Conservation (phyloP, 1,139 yeast genomes). For the Hanseniaspora gamundiae region DNA sequence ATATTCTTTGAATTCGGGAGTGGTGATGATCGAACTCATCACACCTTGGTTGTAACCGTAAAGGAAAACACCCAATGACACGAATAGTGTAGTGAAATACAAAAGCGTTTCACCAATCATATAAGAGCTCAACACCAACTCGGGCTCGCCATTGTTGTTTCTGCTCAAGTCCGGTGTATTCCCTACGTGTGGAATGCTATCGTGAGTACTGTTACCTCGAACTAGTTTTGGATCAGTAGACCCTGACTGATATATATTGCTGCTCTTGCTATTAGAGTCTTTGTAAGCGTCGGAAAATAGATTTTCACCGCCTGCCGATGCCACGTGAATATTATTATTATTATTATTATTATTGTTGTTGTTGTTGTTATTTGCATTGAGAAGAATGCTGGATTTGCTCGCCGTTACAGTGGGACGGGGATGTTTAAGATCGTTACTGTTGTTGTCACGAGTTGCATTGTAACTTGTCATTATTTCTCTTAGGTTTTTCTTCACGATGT, state of each 20-base stretch:
- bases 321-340: slow-evolving; percentile 6
- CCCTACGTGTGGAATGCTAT: background rate
- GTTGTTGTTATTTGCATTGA: no score
- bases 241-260: no score
- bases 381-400: no score
- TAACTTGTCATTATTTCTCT: no score
- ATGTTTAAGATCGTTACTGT: no score
- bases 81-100: slow-evolving; percentile 73
- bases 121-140: slow-evolving; percentile 11
- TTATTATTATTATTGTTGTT: no score
- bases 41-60: slow-evolving; percentile 93
- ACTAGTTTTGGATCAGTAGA: background rate
- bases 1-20: slow-evolving; percentile 58
- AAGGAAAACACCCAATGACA: slow-evolving; percentile 69
- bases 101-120: slow-evolving; percentile 29
- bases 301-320: slow-evolving; percentile 1
- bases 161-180: background rate
- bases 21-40: slow-evolving; percentile 71
- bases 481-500: no score
- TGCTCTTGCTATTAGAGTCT: background rate
- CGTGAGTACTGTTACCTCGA: slow-evolving; percentile 1
- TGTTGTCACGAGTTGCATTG: no score
- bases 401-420: no score
- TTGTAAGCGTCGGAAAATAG: background rate
- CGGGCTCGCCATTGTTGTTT: slow-evolving; percentile 8